Base-by-base conservation (phyloP, 139 green algal species). In the Auxenochlorella protothecoides region DNA sequence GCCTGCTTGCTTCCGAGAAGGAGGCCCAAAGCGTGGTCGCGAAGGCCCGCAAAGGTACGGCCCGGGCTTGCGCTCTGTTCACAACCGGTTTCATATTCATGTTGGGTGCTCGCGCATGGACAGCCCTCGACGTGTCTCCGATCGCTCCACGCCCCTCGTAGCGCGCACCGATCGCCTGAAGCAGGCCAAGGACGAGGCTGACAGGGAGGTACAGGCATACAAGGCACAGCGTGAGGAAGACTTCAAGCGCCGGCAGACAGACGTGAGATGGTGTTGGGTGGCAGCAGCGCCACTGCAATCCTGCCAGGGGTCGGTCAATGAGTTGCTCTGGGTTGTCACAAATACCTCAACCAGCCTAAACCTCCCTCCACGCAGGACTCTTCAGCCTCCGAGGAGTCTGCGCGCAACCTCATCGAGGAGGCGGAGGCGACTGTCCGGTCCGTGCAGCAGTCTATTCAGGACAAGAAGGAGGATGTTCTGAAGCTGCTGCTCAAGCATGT, bases 21-120 rank as follows among this genome's bases (percentile, higher is more conserved):
- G 91, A 97, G 72, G 92, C 92, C 5, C 90, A 95, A 67, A 74
- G 80, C 8, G 95, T 97, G 63, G 89, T 97, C 15, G 70, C 82
- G 51, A 85, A 88, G 57, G 92, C 92, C 10, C 75, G 92, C 3
- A 88, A 88, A 88, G 85, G 92, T 93, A 76, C 75, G 79, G 44
- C 53, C 10, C 13, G 52, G 12, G 9, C 53, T 59, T 44, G 27
- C 27, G 27, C 27, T 44, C 27, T 44, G 27, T 44, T 44, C 27
- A 44, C 27, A 44, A 44, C 63, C 10, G 14, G 2, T 67, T 27
- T 67, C n/a, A 53, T 27, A 27, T 67, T 67, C 10, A 51, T 52
- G 14, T 67, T 67, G 12, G 11, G 14, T 65, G n/a, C 0, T 53
- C 16, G 61, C 27, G 55, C 71, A 60, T 65, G 53, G 8, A 13